Percentiles rank a stretch among this genome's conserved stretches.
Evolutionary conservation across 208 protist species (phyloP).

Genomic region (Trichomonas tenax): DNA sequence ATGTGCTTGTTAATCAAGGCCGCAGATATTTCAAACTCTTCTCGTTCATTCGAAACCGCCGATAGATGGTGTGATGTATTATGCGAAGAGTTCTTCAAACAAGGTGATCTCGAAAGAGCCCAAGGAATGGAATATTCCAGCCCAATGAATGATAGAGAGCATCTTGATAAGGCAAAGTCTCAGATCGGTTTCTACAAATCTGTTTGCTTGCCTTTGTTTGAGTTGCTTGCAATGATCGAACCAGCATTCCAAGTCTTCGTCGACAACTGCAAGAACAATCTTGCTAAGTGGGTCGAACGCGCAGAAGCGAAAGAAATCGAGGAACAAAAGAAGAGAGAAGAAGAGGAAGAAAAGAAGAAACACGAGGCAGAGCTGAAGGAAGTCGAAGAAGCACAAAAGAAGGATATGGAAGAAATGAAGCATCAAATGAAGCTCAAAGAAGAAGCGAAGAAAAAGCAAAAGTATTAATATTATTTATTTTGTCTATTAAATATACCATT

Average conservation of each 20-base stretch:
- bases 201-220: not conserved
- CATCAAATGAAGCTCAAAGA: not conserved
- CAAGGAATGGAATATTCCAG: not conserved
- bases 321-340: not conserved
- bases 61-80: not conserved
- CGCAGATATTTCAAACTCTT: not conserved
- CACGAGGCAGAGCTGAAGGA: not conserved
- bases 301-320: not conserved
- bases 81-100: not conserved
- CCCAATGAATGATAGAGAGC: not conserved
- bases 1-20: not conserved
- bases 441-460: not conserved
- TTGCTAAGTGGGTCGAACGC: not conserved
- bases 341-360: not conserved
- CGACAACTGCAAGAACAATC: not conserved
- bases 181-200: not conserved
- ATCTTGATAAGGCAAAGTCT: not conserved
- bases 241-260: not conserved
- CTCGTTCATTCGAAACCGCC: not conserved
- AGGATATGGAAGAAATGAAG: not conserved
- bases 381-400: not conserved
- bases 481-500: too few relatives aligned
- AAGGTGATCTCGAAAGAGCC: not conserved
- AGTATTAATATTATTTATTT: not conserved
- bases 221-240: not conserved